Conservation (phyloP, 1,284 basidiomycete genomes). For the Kalmanozyma brasiliensis region DNA sequence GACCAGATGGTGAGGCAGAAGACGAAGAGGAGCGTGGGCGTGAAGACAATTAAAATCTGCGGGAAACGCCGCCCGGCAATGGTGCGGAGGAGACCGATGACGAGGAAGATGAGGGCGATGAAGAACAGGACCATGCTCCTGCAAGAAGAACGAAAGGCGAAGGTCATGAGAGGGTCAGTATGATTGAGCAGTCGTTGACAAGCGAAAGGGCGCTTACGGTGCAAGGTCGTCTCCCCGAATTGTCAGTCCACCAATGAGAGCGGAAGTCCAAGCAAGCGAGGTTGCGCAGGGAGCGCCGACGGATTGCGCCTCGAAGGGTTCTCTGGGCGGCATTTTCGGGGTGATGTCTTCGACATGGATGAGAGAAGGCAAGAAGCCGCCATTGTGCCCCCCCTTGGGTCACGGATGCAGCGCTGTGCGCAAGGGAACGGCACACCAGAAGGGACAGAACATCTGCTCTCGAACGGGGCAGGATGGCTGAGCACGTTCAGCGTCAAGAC, state of each 20-base stretch:
- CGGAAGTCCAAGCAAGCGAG: slow-evolving; percentile 29
- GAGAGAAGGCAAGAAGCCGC: not conserved
- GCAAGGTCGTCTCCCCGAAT: slow-evolving; percentile 30
- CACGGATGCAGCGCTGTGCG: too few relatives aligned
- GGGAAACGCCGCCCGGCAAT: slow-evolving; percentile 8
- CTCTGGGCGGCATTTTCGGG: not conserved
- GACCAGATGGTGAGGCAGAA: slow-evolving; percentile 21
- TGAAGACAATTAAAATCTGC: slow-evolving; percentile 24
- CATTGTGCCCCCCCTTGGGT: too few relatives aligned
- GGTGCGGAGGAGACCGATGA: slow-evolving; percentile 19
- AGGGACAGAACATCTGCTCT: too few relatives aligned
- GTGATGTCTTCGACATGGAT: not conserved
- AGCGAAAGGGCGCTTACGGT: slow-evolving; percentile 16
- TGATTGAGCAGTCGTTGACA: too few relatives aligned
- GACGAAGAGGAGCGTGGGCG: slow-evolving; percentile 24
- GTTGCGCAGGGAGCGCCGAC: slow-evolving; percentile 14
- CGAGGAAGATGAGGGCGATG: slow-evolving; percentile 21
- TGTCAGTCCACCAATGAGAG: slow-evolving; percentile 38
- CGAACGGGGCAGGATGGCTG: too few relatives aligned
- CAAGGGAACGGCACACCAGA: too few relatives aligned
- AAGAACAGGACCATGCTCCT: slow-evolving; percentile 42
- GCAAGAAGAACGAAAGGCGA: not conserved
- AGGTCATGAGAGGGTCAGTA: not conserved
- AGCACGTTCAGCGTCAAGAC: too few relatives aligned
- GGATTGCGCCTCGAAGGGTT: not conserved